Evolutionary conservation across 139 green algal genomes (phyloP).

Genomic region (Raphidocelis subcapitata): DNA sequence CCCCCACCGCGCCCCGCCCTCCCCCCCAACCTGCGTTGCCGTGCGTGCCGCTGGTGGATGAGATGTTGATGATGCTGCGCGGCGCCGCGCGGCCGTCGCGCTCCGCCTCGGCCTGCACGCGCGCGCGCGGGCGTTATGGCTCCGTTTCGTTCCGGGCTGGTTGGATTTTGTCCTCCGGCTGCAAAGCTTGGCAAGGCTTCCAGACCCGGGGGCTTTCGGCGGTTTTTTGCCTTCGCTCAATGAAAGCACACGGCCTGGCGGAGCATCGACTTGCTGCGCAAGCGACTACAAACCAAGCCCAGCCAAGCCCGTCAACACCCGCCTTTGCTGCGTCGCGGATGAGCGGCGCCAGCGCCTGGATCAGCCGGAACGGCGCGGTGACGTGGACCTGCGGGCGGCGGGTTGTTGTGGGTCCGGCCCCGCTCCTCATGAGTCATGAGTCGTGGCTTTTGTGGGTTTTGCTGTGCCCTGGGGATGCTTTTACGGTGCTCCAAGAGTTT

Average conservation of each 20-base stretch:
- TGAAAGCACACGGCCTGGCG: conserved; percentile 3
- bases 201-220: background rate
- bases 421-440: background rate
- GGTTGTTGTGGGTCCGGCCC: background rate
- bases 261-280: too few species aligned
- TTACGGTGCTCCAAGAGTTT: too few species aligned
- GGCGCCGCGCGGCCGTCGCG: conserved; percentile 31
- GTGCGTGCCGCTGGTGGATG: conserved; percentile 69
- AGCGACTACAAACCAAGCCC: too few species aligned
- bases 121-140: background rate
- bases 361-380: conserved; percentile 79
- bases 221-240: too few species aligned
- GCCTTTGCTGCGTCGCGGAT: conserved; percentile 31
- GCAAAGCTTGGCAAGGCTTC: background rate
- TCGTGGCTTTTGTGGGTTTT: too few species aligned
- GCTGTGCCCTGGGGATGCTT: too few species aligned
- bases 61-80: conserved; percentile 85
- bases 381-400: conserved; percentile 68
- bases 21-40: conserved; percentile 42
- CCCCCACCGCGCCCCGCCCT: too few species aligned
- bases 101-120: conserved; percentile 47
- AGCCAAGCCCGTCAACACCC: too few species aligned
- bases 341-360: conserved; percentile 45
- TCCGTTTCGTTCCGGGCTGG: background rate
- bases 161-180: too few species aligned